Conservation (phyloP, 1,139 yeast genomes). For the Hemisphaericaspora subhashii region DNA sequence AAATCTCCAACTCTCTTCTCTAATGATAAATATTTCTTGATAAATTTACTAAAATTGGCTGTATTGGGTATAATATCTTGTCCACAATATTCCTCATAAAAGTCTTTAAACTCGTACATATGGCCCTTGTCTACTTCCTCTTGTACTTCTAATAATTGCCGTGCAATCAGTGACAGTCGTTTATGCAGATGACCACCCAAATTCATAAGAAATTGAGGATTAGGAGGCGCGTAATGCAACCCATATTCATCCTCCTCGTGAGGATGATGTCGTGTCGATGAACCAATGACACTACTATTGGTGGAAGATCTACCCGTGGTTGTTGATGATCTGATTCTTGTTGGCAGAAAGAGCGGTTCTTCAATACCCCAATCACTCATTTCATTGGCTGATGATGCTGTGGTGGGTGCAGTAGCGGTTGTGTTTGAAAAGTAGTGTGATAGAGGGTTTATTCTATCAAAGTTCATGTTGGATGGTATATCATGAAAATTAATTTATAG, state of each 20-base stretch:
- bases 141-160: constrained; percentile 3
- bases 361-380: constrained; percentile 48
- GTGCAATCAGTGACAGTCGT: too few species aligned
- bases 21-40: constrained; percentile 29
- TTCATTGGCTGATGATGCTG: constrained; percentile 12
- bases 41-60: constrained; percentile 27
- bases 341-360: constrained; percentile 18
- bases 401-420: too few species aligned
- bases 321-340: constrained; percentile 1
- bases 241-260: neutral
- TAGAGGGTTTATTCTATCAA: constrained; percentile 33
- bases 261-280: neutral
- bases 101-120: constrained; percentile 9
- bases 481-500: neutral
- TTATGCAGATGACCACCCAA: too few species aligned
- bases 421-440: constrained; percentile 13
- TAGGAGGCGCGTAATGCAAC: constrained; percentile 1
- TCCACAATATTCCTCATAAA: constrained; percentile 9
- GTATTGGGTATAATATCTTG: constrained; percentile 17
- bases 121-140: too few species aligned
- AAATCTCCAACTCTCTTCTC: constrained; percentile 22
- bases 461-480: constrained; percentile 28
- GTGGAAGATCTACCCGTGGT: constrained; percentile 3
- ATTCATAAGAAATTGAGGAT: constrained; percentile 1
- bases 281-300: neutral